Percentiles rank a stretch among this genome's conserved stretches.
These are phyloP conservation scores for Hypoxylon rubiginosum DNA, from an alignment of 2,329 filamentous ascomycete genomes.

Conservation along the genomic window DNA sequence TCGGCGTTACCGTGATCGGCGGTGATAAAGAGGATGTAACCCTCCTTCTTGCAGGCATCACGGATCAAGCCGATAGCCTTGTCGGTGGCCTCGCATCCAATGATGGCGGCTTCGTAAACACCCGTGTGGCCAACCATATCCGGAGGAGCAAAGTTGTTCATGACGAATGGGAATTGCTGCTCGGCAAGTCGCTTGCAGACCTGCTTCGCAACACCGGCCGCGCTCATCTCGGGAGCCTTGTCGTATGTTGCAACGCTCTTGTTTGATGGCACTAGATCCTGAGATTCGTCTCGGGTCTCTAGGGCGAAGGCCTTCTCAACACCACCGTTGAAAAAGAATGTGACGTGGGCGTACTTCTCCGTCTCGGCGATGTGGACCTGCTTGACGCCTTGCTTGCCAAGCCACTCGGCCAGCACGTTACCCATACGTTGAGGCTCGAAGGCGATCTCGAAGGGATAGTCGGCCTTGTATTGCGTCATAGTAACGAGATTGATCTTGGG, in stretches of 20 bases:
- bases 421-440: slow-evolving; percentile 97
- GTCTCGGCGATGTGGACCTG: slow-evolving; percentile 99
- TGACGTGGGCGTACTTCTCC: slow-evolving; percentile 99
- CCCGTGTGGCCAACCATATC: slow-evolving; percentile 99
- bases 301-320: slow-evolving; percentile 96
- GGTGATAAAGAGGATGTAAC: slow-evolving; percentile 95
- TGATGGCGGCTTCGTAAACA: slow-evolving; percentile 92
- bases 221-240: slow-evolving; percentile 94
- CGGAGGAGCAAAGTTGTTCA: slow-evolving; percentile 99
- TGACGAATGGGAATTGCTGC: slow-evolving; percentile 92
- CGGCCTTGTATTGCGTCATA: slow-evolving; percentile 98
- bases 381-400: slow-evolving; percentile 87
- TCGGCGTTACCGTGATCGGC: slow-evolving; percentile 98
- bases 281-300: slow-evolving; percentile 87
- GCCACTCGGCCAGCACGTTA: slow-evolving; percentile 97
- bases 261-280: slow-evolving; percentile 87
- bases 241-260: slow-evolving; percentile 94
- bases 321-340: slow-evolving; percentile 99
- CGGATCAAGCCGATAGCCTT: slow-evolving; percentile 93
- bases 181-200: slow-evolving; percentile 88
- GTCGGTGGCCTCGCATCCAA: slow-evolving; percentile 88
- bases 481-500: slow-evolving; percentile 93
- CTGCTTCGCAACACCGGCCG: slow-evolving; percentile 88
- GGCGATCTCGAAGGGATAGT: slow-evolving; percentile 92
- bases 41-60: slow-evolving; percentile 92